phyloP scores from a whole-genome alignment of 805 yeast genomes.

The Candida rishiriensis region DNA sequence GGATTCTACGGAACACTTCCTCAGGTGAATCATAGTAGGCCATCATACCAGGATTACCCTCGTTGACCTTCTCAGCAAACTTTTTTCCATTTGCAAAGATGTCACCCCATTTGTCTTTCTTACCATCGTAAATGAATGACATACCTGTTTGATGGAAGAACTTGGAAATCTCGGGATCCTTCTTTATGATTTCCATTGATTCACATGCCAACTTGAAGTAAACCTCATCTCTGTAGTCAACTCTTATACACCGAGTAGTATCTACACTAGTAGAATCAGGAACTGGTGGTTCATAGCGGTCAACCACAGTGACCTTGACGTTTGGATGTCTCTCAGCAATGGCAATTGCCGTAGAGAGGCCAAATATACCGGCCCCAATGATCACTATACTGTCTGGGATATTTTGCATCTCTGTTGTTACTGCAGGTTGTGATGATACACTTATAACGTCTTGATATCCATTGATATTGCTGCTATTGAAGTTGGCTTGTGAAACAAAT shows the following conservation, averaged over 20 bases:
- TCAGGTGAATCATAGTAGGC: slow-evolving; percentile 7
- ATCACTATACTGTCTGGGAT: slow-evolving; percentile 22
- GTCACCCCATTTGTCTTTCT: slow-evolving; percentile 20
- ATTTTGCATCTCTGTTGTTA: no score
- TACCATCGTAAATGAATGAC: slow-evolving; percentile 23
- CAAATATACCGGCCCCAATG: slow-evolving; percentile 50
- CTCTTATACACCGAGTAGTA: slow-evolving; percentile 23
- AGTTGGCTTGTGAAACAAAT: no score
- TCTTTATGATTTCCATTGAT: slow-evolving; percentile 15
- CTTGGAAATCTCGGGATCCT: slow-evolving; percentile 18
- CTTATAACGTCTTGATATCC: no score
- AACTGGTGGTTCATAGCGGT: slow-evolving; percentile 26
- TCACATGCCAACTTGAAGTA: slow-evolving; percentile 20
- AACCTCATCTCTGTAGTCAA: slow-evolving; percentile 19
- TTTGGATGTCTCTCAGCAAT: slow-evolving; percentile 18
- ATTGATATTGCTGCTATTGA: no score
- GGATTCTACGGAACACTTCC: slow-evolving; percentile 12
- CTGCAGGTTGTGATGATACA: no score
- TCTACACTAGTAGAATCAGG: slow-evolving; percentile 24
- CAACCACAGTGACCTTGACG: slow-evolving; percentile 16
- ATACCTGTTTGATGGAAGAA: slow-evolving; percentile 23
- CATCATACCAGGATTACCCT: slow-evolving; percentile 8
- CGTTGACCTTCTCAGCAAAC: slow-evolving; percentile 14
- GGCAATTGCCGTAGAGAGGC: slow-evolving; percentile 40
- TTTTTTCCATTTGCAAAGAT: slow-evolving; percentile 14